Evolutionary conservation across 106 monocot species (phyloP).

Genomic region (Dactylorhiza incarnata): DNA sequence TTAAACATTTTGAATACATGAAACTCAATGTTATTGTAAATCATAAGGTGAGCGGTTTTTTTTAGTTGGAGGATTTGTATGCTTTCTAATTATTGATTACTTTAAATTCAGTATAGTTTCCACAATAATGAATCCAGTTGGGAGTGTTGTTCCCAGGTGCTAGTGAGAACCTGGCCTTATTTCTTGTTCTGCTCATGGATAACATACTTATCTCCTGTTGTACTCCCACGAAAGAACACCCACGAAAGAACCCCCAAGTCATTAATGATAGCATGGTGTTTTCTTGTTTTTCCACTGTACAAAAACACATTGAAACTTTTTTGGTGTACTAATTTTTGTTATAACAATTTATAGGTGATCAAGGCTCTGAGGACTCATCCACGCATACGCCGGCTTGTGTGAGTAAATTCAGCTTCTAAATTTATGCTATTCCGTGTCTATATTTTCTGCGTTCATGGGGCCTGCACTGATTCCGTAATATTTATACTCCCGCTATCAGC

Average conservation of each 20-base stretch:
- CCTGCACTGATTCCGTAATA: neutral
- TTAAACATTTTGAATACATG: neutral
- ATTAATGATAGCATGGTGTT: neutral
- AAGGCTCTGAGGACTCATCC: constrained; percentile 86
- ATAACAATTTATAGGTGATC: constrained; percentile 56
- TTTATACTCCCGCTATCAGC: constrained; percentile 24
- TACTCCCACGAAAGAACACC: neutral
- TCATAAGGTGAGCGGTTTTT: neutral
- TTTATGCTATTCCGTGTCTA: neutral
- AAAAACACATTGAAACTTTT: neutral
- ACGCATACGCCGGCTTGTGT: constrained; percentile 77
- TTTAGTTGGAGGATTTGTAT: neutral
- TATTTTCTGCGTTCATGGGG: neutral
- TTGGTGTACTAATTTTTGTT: neutral
- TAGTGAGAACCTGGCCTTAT: too few species aligned
- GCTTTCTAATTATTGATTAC: neutral
- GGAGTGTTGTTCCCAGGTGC: too few species aligned
- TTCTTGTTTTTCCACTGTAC: neutral
- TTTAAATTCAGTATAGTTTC: neutral
- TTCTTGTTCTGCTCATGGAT: too few species aligned
- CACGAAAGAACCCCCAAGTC: neutral
- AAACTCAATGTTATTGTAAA: neutral
- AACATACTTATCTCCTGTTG: too few species aligned
- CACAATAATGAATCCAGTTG: neutral
- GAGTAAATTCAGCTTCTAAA: constrained; percentile 15